Percentiles rank a stretch among this genome's conserved stretches.
These are phyloP conservation scores for Sporothrix variecibatus DNA, from an alignment of 2,329 filamentous ascomycete species.

Conservation along the genomic window DNA sequence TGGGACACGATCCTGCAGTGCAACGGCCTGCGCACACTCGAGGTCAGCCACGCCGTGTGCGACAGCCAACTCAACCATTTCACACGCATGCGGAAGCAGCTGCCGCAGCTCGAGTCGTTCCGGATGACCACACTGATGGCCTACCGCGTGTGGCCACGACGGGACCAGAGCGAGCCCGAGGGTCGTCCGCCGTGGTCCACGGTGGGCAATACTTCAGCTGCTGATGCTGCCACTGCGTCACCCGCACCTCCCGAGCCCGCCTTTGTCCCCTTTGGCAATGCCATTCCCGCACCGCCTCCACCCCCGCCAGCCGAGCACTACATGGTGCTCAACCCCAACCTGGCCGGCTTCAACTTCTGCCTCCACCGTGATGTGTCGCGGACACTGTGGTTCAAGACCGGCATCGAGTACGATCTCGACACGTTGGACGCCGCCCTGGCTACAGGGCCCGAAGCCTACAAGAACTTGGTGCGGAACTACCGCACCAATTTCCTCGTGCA, in stretches of 20 bases:
- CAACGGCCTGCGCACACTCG: conserved; percentile 26
- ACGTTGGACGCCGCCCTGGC: neutral
- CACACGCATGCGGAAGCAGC: neutral
- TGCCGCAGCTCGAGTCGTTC: conserved; percentile 21
- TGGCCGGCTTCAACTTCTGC: neutral
- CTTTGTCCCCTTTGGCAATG: neutral
- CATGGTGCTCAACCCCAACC: conserved; percentile 6
- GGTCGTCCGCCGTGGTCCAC: neutral
- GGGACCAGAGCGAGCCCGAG: conserved; percentile 10
- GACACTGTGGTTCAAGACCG: conserved; percentile 24
- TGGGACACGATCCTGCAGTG: conserved; percentile 20
- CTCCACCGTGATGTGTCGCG: neutral
- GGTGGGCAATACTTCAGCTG: neutral
- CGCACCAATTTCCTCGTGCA: conserved; percentile 29
- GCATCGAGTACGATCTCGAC: conserved; percentile 15
- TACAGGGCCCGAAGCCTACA: neutral
- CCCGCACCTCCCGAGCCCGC: neutral
- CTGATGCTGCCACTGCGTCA: neutral
- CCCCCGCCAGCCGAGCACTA: conserved; percentile 12
- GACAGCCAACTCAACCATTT: neutral
- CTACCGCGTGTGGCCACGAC: conserved; percentile 2
- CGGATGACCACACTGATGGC: conserved; percentile 15
- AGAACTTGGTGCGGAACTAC: conserved; percentile 12
- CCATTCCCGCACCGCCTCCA: neutral
- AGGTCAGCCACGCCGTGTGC: conserved; percentile 15